Base-by-base conservation (phyloP, 2,329 filamentous ascomycete species). In the Diaporthe australafricana region DNA sequence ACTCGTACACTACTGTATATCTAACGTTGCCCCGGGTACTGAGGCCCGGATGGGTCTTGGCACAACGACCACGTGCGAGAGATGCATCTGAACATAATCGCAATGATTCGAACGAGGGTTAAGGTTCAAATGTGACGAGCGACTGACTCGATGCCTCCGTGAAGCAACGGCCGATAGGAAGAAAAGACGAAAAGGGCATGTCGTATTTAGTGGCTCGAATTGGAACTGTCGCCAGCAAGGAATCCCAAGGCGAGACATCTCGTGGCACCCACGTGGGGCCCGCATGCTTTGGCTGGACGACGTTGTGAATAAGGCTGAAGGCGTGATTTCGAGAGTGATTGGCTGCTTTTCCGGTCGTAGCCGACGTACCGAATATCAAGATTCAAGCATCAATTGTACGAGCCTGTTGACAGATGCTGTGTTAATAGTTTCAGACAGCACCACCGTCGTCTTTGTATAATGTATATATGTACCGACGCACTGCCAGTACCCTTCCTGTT, bases 31-130 rank as follows among this genome's bases (percentile, higher is more conserved):
- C 17, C 57, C 27, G 45, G 57, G 30, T 38, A 47, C 30, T 32
- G 25, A 38, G 57, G 45, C 7, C 22, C 11, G 12, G 20, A 2
- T 40, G 8, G 38, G 38, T 12, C 40, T 22, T 7, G 40, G 42
- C 57, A 25, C 35, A 7, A 63, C 57, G 57, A 20, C 57, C 57
- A 63, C 57, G 57, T 63, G 57, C 40, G 22, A 35, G 17, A 48
- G 40, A 63, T 48, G 40, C 27, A 48, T 48, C 42, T 17, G 25
- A 17, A 22, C 20, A 22, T 17, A 12, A 17, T 38, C 22, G 57
- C 27, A 62, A 63, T 63, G 57, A 63, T 47, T 63, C 57, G 20
- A 48, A 48, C 57, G 3, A 22, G 6, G 17, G 17, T 48, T 48
- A 35, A 63, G 57, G 57, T 63, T 63, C 20, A 20, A 47, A 20